Evolutionary conservation across 2,329 filamentous ascomycete species (phyloP), one percentile per base, ranked within the genome.

Genomic region (Penicillium oxalicum): DNA sequence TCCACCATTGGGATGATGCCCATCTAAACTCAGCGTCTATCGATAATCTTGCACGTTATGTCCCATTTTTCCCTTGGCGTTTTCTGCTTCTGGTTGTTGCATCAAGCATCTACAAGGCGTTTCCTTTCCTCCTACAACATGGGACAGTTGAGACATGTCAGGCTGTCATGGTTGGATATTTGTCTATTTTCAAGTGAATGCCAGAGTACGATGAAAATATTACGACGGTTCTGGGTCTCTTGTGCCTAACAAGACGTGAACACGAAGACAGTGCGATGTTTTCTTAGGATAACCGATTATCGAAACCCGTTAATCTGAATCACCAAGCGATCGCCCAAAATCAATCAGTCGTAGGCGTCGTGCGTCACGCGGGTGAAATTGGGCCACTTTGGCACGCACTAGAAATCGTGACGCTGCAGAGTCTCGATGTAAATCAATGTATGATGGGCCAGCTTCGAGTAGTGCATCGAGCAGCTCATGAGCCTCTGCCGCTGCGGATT

Each of bases 351-450:
- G 70, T 51, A 80, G 55, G 51, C 72, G 73, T 50, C 68, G 67
- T 12, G 77, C 77, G 64, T 80, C 76, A 49, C 73, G 74, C 1
- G 77, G 76, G 59, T 80, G 75, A 43, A 78, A 78, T 51, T 79
- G 76, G 11, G 77, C 77, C 48, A 80, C 72, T 59, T 77, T 80
- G 9, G 76, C 75, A 56, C 75, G 69, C 12, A 80, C 73, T 32
- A 80, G 60, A 52, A 80, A 80, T 38, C 77, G 68, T 5, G 75
- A 74, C 12, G 74, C 73, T 11, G 77, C 77, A 34, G 75, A 77
- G 48, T 80, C 77, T 32, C 70, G 66, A 27, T 70, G 60, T 13
- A 80, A 58, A 26, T 72, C 65, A 40, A 76, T 70, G 55, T 80
- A 80, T 3, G 70, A 70, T 24, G 70, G 69, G 11, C 70, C 66